Base-by-base conservation (phyloP, 805 yeast genomes). In the Jamesozyma gamospora region DNA sequence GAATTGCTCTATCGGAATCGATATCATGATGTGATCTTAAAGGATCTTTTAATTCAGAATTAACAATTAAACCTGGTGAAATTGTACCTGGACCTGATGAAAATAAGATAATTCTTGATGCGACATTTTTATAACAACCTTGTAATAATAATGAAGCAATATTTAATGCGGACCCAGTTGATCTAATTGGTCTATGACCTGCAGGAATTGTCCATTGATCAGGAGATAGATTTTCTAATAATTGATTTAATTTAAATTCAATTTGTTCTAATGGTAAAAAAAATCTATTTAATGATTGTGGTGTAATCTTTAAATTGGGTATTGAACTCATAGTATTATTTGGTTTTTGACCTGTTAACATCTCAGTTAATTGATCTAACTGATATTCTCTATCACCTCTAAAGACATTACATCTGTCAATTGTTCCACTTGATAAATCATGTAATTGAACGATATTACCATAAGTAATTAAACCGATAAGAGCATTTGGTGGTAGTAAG, bases 21-120 rank as follows among this genome's bases (percentile, higher is more conserved):
- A 92, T 84, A 60, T 92, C 98, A 55, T 83, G 85, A 65, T 92
- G 99, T 8, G 98, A 92, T 69, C 99, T 78, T 52, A 92, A 82
- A 36, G 98, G 96, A 64, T 92, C 98, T 59, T 84, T 83, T 60
- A 92, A 72, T 61, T 87, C 92, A 18, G 81, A 77, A 34, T 90
- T 85, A 24, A 92, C 99, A 49, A 92, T 86, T 59, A 84, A 68
- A 52, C 99, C 99, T 11, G 99, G 97, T 34, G 82, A 82, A 56
- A 82, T 78, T 34, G 98, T 92, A 60, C 96, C 80, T 36, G 96
- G 94, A 46, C 98, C 99, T 39, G 90, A 94, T 31, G 95, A 78
- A 56, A 92, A 92, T 43, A 92, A 69, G 69, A 86, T 79, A 51
- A 92, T 72, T 60, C 96, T 78, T 13, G 94, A 87, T 37, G 96